Conservation (phyloP, 345 rosid species). For the Lepidium sativum region DNA sequence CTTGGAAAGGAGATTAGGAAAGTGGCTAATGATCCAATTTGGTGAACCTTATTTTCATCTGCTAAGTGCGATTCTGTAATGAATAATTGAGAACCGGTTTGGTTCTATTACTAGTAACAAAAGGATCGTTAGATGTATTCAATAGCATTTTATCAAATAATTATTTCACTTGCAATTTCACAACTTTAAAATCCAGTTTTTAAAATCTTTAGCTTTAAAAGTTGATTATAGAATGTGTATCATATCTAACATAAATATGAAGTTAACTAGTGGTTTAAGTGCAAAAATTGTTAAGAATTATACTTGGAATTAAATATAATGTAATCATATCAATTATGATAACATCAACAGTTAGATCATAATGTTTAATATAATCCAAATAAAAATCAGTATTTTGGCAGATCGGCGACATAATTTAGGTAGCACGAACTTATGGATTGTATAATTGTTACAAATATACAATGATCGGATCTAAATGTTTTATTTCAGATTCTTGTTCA, state of each 20-base stretch:
- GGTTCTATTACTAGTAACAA: conserved; percentile 6
- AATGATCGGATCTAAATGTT: too few species aligned
- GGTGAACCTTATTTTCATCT: conserved; percentile 19
- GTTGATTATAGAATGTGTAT: neutral
- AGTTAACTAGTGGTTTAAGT: too few species aligned
- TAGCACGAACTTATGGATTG: neutral
- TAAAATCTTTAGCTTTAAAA: too few species aligned
- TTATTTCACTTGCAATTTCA: neutral
- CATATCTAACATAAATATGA: neutral
- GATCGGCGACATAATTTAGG: neutral
- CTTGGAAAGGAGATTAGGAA: conserved; percentile 13
- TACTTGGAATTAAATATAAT: too few species aligned
- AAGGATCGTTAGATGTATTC: conserved; percentile 5
- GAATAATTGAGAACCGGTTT: neutral
- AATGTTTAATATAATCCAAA: neutral
- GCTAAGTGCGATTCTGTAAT: conserved; percentile 3
- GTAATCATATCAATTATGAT: neutral
- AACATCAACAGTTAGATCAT: neutral
- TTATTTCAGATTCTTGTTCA: neutral
- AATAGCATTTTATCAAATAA: neutral
- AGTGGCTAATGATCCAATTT: conserved; percentile 8
- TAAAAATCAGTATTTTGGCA: neutral
- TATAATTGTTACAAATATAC: too few species aligned
- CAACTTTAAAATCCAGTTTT: neutral
- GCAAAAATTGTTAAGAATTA: too few species aligned